Evolutionary conservation across 1,284 basidiomycete genomes (phyloP), one percentile per base, ranked within the genome.

Genomic region (Fistulinella cinereoalba): DNA sequence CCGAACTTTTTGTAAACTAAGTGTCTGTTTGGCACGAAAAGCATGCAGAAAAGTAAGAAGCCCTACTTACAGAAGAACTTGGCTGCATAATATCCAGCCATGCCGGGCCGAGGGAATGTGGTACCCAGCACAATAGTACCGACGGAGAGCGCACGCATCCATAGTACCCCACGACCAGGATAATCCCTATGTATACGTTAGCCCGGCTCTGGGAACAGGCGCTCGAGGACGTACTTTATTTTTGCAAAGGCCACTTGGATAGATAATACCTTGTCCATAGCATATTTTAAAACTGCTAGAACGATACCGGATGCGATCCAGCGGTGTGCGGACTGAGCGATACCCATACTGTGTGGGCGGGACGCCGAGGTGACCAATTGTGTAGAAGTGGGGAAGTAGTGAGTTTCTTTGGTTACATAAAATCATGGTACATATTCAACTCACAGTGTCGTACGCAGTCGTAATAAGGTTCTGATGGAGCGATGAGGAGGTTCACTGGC

Each of bases 1-100:
- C 70, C 62, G 39, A 69, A 64, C 38, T 65, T 56, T 32, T 52
- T 50, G 51, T 72, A 72, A 16, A 61, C 71, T 75, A n/a, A 13
- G 19, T 0, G 3, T 18, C 2, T 12, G 21, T 5, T 37, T 13
- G 21, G 16, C n/a, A n/a, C 44, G 23, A 8, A 7, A n/a, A 19
- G 8, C 8, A 12, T 5, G 36, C 1, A 10, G 2, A 1, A 32
- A 10, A 15, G 31, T 15, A 28, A 12, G 19, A 27, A 23, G n/a
- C n/a, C 12, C 16, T 18, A 56, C 66, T 32, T 44, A 74, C 73
- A 25, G 1, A 59, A 56, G 45, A 74, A 71, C 41, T 60, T 58
- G 3, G 48, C 67, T 10, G 54, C 66, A 22, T 58, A 67, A 24
- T 61, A 56, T 13, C 66, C 73, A 19, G 62, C 52, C 45, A 61